Percentiles rank a stretch among this genome's conserved stretches.
phyloP scores from a whole-genome alignment of 441 rosid genomes.

The Gossypium davidsonii region DNA sequence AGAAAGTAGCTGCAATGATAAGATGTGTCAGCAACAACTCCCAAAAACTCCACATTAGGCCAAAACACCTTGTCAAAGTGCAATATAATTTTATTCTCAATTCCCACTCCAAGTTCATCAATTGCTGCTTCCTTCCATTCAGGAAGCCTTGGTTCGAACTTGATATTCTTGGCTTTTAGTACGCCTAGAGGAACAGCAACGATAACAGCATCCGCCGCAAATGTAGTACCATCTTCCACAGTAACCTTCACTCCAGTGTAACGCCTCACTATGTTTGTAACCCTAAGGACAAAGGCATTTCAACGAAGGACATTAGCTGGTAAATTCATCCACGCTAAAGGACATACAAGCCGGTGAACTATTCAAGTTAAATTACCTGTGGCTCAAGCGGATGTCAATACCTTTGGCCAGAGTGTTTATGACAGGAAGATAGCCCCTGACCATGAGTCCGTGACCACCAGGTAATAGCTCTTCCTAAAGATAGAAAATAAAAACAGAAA shows the following conservation, averaged over 20 bases:
- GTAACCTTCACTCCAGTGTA: slow-evolving; percentile 74
- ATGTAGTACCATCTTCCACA: slow-evolving; percentile 61
- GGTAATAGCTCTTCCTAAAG: slow-evolving; percentile 81
- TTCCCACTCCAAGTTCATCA: slow-evolving; percentile 80
- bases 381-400: slow-evolving; percentile 71
- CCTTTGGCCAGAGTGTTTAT: slow-evolving; percentile 93
- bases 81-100: slow-evolving; percentile 79
- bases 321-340: slow-evolving; percentile 4
- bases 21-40: slow-evolving; percentile 86
- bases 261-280: slow-evolving; percentile 53
- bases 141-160: slow-evolving; percentile 79
- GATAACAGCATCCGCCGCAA: slow-evolving; percentile 77
- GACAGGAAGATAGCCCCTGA: slow-evolving; percentile 86
- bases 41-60: slow-evolving; percentile 96
- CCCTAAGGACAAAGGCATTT: slow-evolving; percentile 40
- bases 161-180: slow-evolving; percentile 55
- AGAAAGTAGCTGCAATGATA: slow-evolving; percentile 90
- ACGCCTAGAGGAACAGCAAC: slow-evolving; percentile 87
- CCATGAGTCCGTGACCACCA: slow-evolving; percentile 98
- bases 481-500: background rate
- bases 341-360: background rate
- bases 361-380: slow-evolving; percentile 41
- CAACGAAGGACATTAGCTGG: background rate
- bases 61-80: slow-evolving; percentile 87
- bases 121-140: slow-evolving; percentile 95